phyloP scores from a whole-genome alignment of 2,329 filamentous ascomycete species.

The Fusarium sp. region DNA sequence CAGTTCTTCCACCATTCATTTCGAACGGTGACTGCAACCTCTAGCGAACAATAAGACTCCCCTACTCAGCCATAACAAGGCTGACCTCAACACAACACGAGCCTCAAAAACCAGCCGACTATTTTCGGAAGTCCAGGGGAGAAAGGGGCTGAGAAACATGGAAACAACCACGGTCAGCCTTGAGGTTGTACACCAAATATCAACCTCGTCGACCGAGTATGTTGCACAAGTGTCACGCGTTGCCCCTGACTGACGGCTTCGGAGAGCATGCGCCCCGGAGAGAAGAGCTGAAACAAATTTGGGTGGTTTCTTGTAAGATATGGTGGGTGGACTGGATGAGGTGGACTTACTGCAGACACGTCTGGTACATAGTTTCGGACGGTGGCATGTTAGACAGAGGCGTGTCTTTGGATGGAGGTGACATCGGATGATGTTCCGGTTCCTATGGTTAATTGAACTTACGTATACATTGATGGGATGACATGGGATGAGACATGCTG shows the following conservation, averaged over 20 bases:
- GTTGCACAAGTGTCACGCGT: slow-evolving; percentile 48
- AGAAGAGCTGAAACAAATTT: slow-evolving; percentile 17
- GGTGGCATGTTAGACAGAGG: slow-evolving; percentile 59
- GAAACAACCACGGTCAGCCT: slow-evolving; percentile 41
- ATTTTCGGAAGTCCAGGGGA: slow-evolving; percentile 34
- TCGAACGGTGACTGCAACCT: no score
- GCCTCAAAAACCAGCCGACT: not conserved
- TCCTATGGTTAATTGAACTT: slow-evolving; percentile 30
- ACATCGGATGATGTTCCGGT: slow-evolving; percentile 60
- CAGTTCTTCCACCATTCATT: no score
- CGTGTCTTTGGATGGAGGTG: slow-evolving; percentile 56
- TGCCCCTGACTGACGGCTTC: slow-evolving; percentile 53
- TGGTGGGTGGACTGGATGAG: no score
- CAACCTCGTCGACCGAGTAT: slow-evolving; percentile 48
- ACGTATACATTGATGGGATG: not conserved
- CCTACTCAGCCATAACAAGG: not conserved
- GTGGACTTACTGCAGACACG: slow-evolving; percentile 57
- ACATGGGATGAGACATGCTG: not conserved
- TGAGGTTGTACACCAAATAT: slow-evolving; percentile 49
- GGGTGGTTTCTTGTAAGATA: not conserved
- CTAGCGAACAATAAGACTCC: not conserved
- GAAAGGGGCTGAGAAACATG: slow-evolving; percentile 4
- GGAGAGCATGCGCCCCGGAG: slow-evolving; percentile 46
- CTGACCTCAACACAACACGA: not conserved
- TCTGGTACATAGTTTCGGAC: slow-evolving; percentile 54